phyloP scores from a whole-genome alignment of 352 stramenopile genomes.

The Pythium chondricola region DNA sequence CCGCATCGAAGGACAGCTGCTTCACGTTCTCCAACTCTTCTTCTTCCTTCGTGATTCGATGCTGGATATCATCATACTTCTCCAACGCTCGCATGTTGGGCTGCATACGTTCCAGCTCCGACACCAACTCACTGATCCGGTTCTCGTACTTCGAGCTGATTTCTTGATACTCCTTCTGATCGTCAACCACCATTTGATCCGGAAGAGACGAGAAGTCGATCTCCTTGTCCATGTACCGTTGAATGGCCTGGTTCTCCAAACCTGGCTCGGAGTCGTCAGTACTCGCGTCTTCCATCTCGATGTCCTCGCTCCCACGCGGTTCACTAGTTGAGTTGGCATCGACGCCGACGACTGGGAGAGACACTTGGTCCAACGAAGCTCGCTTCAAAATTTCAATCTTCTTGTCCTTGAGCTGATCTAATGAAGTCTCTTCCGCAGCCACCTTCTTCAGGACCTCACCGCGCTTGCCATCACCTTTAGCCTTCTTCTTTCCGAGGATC shows the following conservation, averaged over 20 bases:
- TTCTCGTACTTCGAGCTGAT: slow-evolving; percentile 66
- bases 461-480: slow-evolving; percentile 56
- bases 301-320: slow-evolving; percentile 23
- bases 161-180: slow-evolving; percentile 86
- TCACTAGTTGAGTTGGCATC: slow-evolving; percentile 16
- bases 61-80: slow-evolving; percentile 83
- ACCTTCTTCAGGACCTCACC: slow-evolving; percentile 80
- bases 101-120: slow-evolving; percentile 92
- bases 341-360: slow-evolving; percentile 68
- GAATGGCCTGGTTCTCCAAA: slow-evolving; percentile 35
- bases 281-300: slow-evolving; percentile 56
- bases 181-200: slow-evolving; percentile 55
- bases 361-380: slow-evolving; percentile 93
- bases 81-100: slow-evolving; percentile 96
- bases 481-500: slow-evolving; percentile 50
- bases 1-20: slow-evolving; percentile 47
- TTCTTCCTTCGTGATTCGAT: slow-evolving; percentile 71
- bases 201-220: slow-evolving; percentile 90
- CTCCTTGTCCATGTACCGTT: slow-evolving; percentile 40
- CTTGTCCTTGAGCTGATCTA: slow-evolving; percentile 91
- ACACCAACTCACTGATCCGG: slow-evolving; percentile 52
- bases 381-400: slow-evolving; percentile 94
- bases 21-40: slow-evolving; percentile 74
- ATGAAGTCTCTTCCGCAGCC: slow-evolving; percentile 79
- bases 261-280: slow-evolving; percentile 30